Conservation (phyloP, 768 basidiomycete genomes). For the Phlebiopsis gigantea region DNA sequence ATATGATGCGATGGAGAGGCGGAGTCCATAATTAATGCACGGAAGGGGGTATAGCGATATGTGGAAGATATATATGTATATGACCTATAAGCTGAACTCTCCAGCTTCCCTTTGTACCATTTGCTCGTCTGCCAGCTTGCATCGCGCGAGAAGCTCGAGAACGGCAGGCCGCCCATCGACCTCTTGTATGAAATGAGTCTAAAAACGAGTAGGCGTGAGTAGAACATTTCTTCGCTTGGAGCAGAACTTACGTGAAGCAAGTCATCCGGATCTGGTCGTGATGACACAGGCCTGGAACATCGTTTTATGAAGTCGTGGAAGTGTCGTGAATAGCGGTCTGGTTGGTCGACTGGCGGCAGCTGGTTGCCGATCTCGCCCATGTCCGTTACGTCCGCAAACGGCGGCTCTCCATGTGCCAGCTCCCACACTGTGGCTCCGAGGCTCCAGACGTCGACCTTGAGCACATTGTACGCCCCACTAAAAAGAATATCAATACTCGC, state of each 20-base stretch:
- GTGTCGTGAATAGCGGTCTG: slow-evolving; percentile 56
- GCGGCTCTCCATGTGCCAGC: slow-evolving; percentile 68
- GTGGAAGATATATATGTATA: slow-evolving; percentile 20
- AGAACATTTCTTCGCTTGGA: too few relatives aligned
- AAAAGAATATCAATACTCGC: slow-evolving; percentile 2
- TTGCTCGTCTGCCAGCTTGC: slow-evolving; percentile 58
- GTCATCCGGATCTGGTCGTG: slow-evolving; percentile 51
- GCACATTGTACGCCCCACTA: slow-evolving; percentile 65
- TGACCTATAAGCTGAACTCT: not conserved
- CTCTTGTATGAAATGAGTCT: slow-evolving; percentile 57
- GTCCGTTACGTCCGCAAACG: slow-evolving; percentile 57
- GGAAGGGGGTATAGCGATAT: slow-evolving; percentile 16
- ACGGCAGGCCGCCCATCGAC: slow-evolving; percentile 67
- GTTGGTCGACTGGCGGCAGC: slow-evolving; percentile 59
- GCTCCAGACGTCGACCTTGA: slow-evolving; percentile 79
- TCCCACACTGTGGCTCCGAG: slow-evolving; percentile 84
- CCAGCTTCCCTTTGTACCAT: slow-evolving; percentile 20
- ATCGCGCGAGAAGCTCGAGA: slow-evolving; percentile 59
- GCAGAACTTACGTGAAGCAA: slow-evolving; percentile 55
- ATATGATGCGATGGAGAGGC: slow-evolving; percentile 2
- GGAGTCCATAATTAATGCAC: slow-evolving; percentile 17
- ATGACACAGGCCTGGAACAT: slow-evolving; percentile 56
- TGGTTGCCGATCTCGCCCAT: slow-evolving; percentile 42
- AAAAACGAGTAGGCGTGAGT: not conserved
- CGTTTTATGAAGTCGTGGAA: slow-evolving; percentile 69